These are phyloP conservation scores for Penicillium nucicola DNA, from an alignment of 495 filamentous ascomycete genomes.

Conservation along the genomic window DNA sequence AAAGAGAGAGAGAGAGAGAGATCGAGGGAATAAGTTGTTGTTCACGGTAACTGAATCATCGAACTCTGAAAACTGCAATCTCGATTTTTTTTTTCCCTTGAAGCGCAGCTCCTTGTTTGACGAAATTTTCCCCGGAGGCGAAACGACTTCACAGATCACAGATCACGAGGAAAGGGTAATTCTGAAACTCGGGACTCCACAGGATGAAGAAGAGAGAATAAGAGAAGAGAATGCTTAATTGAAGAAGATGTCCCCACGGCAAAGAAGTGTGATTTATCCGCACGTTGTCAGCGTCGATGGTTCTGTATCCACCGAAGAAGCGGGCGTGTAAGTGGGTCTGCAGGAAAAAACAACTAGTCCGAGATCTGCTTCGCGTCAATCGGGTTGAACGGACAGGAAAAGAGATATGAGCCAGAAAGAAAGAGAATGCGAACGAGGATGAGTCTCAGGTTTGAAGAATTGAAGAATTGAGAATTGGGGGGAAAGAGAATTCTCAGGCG, in stretches of 20 bases:
- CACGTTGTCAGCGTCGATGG: constrained; percentile 45
- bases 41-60: constrained; percentile 51
- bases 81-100: constrained; percentile 7
- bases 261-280: constrained; percentile 38
- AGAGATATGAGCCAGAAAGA: not conserved
- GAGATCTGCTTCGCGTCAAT: constrained; percentile 44
- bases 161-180: constrained; percentile 12
- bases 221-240: constrained; percentile 40
- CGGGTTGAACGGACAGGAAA: not conserved
- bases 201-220: constrained; percentile 12
- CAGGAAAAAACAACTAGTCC: constrained; percentile 37
- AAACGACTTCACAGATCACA: constrained; percentile 6
- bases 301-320: constrained; percentile 46
- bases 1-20: constrained; percentile 24
- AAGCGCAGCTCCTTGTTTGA: constrained; percentile 21
- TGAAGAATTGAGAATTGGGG: not conserved
- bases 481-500: constrained; percentile 20
- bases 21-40: too few relatives aligned
- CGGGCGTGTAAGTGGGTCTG: constrained; percentile 46
- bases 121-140: constrained; percentile 20
- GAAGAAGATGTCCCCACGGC: constrained; percentile 41
- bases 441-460: not conserved
- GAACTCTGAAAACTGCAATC: constrained; percentile 17
- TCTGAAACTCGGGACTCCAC: constrained; percentile 17
- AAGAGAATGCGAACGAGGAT: constrained; percentile 16